Conservation (phyloP, 768 basidiomycete species). For the Zangia roseola region DNA sequence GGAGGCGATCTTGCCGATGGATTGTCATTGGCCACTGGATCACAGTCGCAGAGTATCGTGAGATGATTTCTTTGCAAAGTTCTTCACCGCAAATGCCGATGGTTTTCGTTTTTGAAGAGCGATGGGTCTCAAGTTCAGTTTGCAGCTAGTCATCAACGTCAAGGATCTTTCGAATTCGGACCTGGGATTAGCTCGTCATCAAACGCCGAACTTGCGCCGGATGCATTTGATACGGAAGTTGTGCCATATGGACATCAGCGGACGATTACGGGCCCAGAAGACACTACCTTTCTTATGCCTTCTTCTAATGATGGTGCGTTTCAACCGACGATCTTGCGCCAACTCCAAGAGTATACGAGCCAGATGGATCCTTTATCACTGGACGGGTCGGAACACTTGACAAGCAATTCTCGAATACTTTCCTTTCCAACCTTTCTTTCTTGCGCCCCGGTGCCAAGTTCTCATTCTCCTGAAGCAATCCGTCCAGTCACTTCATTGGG, state of each 20-base stretch:
- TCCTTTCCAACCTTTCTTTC: neutral
- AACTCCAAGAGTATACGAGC: constrained; percentile 18
- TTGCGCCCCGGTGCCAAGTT: neutral
- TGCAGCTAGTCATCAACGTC: neutral
- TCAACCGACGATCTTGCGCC: constrained; percentile 11
- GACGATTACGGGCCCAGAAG: constrained; percentile 2
- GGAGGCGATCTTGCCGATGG: constrained; percentile 49
- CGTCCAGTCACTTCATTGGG: neutral
- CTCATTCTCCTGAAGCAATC: neutral
- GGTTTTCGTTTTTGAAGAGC: constrained; percentile 19
- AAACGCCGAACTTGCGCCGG: neutral
- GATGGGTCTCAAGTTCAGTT: constrained; percentile 1
- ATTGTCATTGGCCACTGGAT: constrained; percentile 37
- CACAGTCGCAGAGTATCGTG: constrained; percentile 34
- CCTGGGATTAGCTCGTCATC: constrained; percentile 23
- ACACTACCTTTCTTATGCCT: constrained; percentile 8
- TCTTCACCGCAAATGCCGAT: constrained; percentile 7
- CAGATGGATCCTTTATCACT: neutral
- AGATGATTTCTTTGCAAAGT: constrained; percentile 22
- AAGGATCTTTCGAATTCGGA: constrained; percentile 9
- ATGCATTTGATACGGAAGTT: neutral
- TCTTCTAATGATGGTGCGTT: neutral
- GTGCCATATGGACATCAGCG: neutral
- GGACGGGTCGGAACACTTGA: constrained; percentile 1
- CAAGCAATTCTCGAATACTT: neutral